phyloP scores from a whole-genome alignment of 2,329 filamentous ascomycete species.

The Hypoxylon sp. region DNA sequence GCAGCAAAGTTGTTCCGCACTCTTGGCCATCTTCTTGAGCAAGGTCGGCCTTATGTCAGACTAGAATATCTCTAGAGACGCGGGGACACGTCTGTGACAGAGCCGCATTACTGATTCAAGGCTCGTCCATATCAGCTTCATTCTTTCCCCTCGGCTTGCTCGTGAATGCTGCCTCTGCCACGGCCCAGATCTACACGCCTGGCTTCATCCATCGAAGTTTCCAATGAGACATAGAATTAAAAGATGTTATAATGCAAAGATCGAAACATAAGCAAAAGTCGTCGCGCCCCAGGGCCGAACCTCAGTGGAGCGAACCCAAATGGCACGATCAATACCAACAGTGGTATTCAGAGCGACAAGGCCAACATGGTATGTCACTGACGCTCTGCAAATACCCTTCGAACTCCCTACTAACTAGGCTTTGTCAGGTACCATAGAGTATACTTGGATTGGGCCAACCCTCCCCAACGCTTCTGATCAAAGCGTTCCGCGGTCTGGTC shows the following conservation, averaged over 20 bases:
- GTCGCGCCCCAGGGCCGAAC: slow-evolving; percentile 46
- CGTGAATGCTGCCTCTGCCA: slow-evolving; percentile 41
- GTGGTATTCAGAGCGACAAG: slow-evolving; percentile 45
- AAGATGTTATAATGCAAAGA: slow-evolving; percentile 51
- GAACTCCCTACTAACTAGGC: slow-evolving; percentile 30
- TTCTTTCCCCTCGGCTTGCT: slow-evolving; percentile 36
- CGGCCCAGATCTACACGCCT: slow-evolving; percentile 39
- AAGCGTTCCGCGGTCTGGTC: slow-evolving; percentile 45
- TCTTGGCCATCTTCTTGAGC: slow-evolving; percentile 32
- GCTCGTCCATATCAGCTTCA: slow-evolving; percentile 40
- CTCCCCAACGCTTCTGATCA: slow-evolving; percentile 37
- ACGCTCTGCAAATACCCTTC: slow-evolving; percentile 13
- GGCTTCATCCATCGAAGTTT: slow-evolving; percentile 35
- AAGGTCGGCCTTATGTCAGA: slow-evolving; percentile 33
- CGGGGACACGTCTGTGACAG: slow-evolving; percentile 40
- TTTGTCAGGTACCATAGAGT: slow-evolving; percentile 41
- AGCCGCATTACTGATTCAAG: slow-evolving; percentile 51
- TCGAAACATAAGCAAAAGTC: slow-evolving; percentile 45
- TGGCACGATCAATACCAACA: slow-evolving; percentile 43
- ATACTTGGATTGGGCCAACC: slow-evolving; percentile 35
- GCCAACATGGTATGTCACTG: slow-evolving; percentile 45
- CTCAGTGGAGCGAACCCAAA: slow-evolving; percentile 48
- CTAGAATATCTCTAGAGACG: slow-evolving; percentile 35
- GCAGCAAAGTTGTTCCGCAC: slow-evolving; percentile 38
- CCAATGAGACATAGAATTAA: slow-evolving; percentile 43